Conservation (phyloP, 495 filamentous ascomycete species). For the Podospora anserina region DNA sequence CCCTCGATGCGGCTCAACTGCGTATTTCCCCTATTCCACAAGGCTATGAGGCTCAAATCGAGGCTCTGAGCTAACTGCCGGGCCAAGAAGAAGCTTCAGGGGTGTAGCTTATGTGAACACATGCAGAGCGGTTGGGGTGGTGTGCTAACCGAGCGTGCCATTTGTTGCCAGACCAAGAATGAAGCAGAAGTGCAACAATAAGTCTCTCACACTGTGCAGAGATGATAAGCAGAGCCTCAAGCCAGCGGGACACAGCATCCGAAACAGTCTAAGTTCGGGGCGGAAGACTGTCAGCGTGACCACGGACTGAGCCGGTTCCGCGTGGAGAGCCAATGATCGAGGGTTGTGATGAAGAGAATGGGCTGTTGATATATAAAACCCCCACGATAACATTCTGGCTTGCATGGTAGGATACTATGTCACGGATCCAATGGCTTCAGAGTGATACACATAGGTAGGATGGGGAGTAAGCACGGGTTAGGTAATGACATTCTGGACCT, state of each 20-base stretch:
- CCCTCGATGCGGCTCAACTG: background rate
- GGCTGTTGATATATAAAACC: background rate
- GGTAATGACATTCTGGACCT: background rate
- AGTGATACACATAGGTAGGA: background rate
- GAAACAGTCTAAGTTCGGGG: conserved; percentile 5
- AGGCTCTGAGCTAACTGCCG: background rate
- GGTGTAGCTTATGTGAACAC: background rate
- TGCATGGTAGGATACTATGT: background rate
- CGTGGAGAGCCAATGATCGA: background rate
- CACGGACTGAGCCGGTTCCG: background rate
- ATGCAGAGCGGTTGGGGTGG: background rate
- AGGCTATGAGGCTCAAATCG: background rate
- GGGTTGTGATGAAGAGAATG: background rate
- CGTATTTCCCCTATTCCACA: background rate
- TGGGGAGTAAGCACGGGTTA: background rate
- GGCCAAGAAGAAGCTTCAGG: background rate
- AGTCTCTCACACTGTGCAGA: background rate
- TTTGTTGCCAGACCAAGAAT: background rate
- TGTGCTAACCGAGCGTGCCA: background rate
- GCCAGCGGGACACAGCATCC: background rate
- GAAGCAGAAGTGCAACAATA: background rate
- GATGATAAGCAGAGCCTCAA: background rate
- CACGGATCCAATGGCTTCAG: background rate
- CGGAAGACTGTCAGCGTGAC: background rate
- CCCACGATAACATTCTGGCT: background rate